phyloP scores from a whole-genome alignment of 164 flowering plant genomes.

The Malania oleifera region DNA sequence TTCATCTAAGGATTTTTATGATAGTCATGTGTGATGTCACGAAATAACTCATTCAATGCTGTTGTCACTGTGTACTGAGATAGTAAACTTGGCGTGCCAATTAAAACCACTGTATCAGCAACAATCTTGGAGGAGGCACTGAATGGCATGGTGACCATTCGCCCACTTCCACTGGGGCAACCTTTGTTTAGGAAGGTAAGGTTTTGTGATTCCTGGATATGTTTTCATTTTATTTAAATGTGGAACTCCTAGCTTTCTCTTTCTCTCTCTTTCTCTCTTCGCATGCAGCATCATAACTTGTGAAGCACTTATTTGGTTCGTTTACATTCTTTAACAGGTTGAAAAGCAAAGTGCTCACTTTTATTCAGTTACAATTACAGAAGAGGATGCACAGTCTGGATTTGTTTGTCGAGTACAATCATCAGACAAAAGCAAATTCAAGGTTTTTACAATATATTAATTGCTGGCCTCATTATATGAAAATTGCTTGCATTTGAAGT shows the following conservation, averaged over 20 bases:
- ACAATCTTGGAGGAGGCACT: conserved; percentile 92
- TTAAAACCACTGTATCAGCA: conserved; percentile 92
- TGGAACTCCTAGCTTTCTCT: not conserved
- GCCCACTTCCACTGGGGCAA: conserved; percentile 62
- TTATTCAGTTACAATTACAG: conserved; percentile 77
- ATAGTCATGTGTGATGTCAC: not conserved
- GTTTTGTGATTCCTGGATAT: not conserved
- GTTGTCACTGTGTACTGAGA: conserved; percentile 6
- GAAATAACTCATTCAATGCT: not conserved
- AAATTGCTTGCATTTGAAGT: not conserved
- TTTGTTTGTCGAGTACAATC: conserved; percentile 79
- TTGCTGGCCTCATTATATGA: not conserved
- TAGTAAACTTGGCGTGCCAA: conserved; percentile 97
- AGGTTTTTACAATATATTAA: conserved; percentile 45
- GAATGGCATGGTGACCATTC: conserved; percentile 59
- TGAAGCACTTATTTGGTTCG: conserved; percentile 1
- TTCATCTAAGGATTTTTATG: not conserved
- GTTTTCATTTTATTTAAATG: not conserved
- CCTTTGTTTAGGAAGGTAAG: conserved; percentile 59
- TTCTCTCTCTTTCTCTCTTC: not conserved
- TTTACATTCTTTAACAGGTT: conserved; percentile 47
- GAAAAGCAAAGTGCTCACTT: conserved; percentile 93
- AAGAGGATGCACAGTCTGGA: conserved; percentile 73
- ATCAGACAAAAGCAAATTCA: conserved; percentile 81
- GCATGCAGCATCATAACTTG: not conserved